Conservation (phyloP, 2,329 filamentous ascomycete genomes). For the Tolypocladium guangdongense region DNA sequence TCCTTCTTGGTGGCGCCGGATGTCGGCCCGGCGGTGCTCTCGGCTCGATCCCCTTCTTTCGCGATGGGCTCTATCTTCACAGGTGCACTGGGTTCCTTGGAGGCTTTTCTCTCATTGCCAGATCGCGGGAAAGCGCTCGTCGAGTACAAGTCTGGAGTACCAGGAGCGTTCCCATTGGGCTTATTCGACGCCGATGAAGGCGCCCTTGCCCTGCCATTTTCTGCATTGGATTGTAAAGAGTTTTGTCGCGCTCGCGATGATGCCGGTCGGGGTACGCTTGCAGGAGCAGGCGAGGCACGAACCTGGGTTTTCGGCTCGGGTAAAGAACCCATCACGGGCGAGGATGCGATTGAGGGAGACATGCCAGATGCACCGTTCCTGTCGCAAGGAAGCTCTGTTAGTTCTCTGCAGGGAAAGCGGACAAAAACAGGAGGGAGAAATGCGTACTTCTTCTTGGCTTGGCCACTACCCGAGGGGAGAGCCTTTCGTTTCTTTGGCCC, state of each 20-base stretch:
- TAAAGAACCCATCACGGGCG: slow-evolving; percentile 61
- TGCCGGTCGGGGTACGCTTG: slow-evolving; percentile 45
- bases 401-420: neutral
- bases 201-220: slow-evolving; percentile 43
- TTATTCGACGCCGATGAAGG: slow-evolving; percentile 52
- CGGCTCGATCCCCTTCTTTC: slow-evolving; percentile 21
- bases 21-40: slow-evolving; percentile 15
- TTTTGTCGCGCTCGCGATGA: slow-evolving; percentile 67
- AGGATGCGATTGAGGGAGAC: slow-evolving; percentile 63
- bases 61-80: slow-evolving; percentile 21
- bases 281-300: slow-evolving; percentile 50
- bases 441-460: slow-evolving; percentile 67
- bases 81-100: slow-evolving; percentile 33
- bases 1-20: slow-evolving; percentile 30
- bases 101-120: slow-evolving; percentile 34
- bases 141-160: slow-evolving; percentile 24
- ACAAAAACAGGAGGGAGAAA: neutral
- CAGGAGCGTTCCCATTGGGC: slow-evolving; percentile 37
- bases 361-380: slow-evolving; percentile 35
- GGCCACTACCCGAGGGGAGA: slow-evolving; percentile 52
- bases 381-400: slow-evolving; percentile 11
- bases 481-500: slow-evolving; percentile 62
- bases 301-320: slow-evolving; percentile 45
- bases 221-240: slow-evolving; percentile 50
- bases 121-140: slow-evolving; percentile 18